A percentile compares a stretch with the other conserved stretches of the same genome.
Conservation (phyloP, 208 protist species). For the Vickermania spadyakhi region DNA sequence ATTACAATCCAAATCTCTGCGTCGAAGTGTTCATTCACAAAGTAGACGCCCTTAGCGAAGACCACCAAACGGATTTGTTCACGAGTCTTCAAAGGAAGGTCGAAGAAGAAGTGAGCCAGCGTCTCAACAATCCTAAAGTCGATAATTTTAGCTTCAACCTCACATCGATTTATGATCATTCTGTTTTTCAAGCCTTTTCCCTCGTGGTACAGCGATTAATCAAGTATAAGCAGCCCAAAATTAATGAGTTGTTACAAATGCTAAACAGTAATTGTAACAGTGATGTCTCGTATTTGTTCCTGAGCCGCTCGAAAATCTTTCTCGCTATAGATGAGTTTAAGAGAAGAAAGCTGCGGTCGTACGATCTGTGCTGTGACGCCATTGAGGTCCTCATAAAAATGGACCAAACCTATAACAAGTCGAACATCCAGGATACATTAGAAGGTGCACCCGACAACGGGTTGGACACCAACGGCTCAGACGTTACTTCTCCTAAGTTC, state of each 20-base stretch:
- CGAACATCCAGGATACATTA: not conserved
- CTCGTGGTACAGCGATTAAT: constrained; percentile 81
- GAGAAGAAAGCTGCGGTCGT: constrained; percentile 63
- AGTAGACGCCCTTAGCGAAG: constrained; percentile 79
- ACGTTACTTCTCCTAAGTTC: not conserved
- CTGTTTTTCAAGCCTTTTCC: constrained; percentile 87
- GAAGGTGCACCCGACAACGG: not conserved
- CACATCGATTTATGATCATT: constrained; percentile 88
- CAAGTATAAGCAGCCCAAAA: constrained; percentile 64
- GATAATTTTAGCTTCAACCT: constrained; percentile 84
- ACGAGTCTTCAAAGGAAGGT: constrained; percentile 70
- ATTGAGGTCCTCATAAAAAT: constrained; percentile 78
- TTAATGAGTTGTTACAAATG: constrained; percentile 79
- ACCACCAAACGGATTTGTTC: constrained; percentile 76
- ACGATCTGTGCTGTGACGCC: constrained; percentile 83
- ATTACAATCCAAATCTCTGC: constrained; percentile 61
- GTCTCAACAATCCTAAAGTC: constrained; percentile 45
- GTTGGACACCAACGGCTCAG: not conserved
- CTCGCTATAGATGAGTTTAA: constrained; percentile 75
- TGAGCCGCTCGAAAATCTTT: constrained; percentile 84
- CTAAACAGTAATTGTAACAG: constrained; percentile 84
- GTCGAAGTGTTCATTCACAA: constrained; percentile 90
- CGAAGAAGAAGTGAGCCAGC: constrained; percentile 67
- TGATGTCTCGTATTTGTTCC: constrained; percentile 77
- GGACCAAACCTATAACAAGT: constrained; percentile 43